Evolutionary conservation across 495 filamentous ascomycete species (phyloP).

Genomic region (Trichoderma orchidacearum): DNA sequence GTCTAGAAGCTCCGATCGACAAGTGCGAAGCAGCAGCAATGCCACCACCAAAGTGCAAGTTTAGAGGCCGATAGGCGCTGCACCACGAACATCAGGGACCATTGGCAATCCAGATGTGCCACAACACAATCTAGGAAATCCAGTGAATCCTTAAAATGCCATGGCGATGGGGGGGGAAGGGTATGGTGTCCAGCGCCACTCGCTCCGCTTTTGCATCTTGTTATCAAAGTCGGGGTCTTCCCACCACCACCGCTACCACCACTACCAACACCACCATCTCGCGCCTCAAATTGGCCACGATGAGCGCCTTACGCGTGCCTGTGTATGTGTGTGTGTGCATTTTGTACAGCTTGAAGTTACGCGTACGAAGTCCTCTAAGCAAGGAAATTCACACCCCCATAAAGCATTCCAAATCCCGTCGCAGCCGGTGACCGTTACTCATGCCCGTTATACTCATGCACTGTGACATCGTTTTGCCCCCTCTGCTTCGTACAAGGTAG

Average conservation of each 20-base stretch:
- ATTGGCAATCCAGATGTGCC: not conserved
- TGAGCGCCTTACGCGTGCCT: no score
- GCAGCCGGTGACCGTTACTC: not conserved
- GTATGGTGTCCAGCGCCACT: no score
- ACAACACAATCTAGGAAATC: not conserved
- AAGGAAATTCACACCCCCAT: not conserved
- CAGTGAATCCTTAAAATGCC: not conserved
- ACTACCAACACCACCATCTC: no score
- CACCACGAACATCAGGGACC: not conserved
- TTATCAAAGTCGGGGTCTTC: not conserved
- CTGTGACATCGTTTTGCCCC: slow-evolving; percentile 1
- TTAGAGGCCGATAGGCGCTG: not conserved
- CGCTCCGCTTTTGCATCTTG: not conserved
- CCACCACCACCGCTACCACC: no score
- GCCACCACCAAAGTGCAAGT: not conserved
- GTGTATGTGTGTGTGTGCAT: no score
- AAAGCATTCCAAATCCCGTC: not conserved
- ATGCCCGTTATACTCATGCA: not conserved
- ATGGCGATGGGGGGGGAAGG: not conserved
- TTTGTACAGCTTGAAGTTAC: no score
- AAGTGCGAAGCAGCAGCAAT: not conserved
- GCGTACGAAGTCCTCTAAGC: no score
- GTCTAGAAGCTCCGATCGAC: not conserved
- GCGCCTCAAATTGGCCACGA: not conserved
- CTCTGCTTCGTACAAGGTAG: not conserved